Conservation (phyloP, 371 early-diverging fungal species). For the Catenaria anguillulae region DNA sequence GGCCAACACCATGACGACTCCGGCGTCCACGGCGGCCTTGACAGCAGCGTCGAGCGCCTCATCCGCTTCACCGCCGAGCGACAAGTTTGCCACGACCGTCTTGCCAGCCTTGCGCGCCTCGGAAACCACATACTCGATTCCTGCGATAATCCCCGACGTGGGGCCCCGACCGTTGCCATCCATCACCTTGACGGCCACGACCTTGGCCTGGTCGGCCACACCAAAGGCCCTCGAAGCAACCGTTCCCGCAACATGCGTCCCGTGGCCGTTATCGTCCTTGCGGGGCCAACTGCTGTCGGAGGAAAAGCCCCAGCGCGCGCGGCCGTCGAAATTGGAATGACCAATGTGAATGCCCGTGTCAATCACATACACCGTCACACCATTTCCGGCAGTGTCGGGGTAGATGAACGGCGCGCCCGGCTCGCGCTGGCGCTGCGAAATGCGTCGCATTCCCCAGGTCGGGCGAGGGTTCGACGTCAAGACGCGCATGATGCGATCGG, state of each 20-base stretch:
- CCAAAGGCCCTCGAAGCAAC: conserved; percentile 46
- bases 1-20: too few species aligned
- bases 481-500: conserved; percentile 6
- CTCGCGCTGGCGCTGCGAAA: conserved; percentile 9
- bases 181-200: conserved; percentile 51
- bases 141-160: conserved; percentile 12
- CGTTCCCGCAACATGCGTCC: conserved; percentile 14
- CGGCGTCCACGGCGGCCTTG: too few species aligned
- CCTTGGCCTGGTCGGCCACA: conserved; percentile 46
- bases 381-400: conserved; percentile 23
- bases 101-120: too few species aligned
- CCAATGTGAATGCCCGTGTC: neutral
- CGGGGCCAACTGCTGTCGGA: neutral
- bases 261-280: conserved; percentile 6
- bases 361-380: conserved; percentile 7
- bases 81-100: too few species aligned
- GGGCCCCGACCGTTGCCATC: conserved; percentile 17
- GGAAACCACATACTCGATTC: too few species aligned
- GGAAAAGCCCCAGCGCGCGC: neutral
- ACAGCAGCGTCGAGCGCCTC: too few species aligned
- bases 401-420: neutral
- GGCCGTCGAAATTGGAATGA: neutral
- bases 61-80: neutral
- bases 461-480: neutral
- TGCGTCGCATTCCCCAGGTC: conserved; percentile 17